Evolutionary conservation across 192 early-diverging fungal genomes (phyloP), one percentile per base, ranked within the genome.

Genomic region (Rhizoclosmatium sp.): DNA sequence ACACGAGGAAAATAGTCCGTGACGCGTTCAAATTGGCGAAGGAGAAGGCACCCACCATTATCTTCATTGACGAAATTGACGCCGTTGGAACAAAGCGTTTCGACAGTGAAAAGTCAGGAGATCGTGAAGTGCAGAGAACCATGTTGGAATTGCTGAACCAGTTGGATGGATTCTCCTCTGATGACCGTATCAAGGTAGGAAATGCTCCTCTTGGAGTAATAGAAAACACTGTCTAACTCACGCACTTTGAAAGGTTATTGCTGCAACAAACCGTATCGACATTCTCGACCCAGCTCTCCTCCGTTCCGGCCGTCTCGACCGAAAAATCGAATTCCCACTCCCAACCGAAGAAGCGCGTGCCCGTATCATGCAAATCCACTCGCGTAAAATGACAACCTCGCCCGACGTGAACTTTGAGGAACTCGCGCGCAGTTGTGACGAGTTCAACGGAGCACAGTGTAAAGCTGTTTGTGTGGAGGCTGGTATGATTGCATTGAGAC

Each of bases 21-120:
- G 98, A 99, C 80, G 96, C 96, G 21, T 99, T 99, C 85, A 92
- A 92, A 40, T 82, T 99, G 56, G 98, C 98, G 40, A 99, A 99
- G 82, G 98, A 98, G 72, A 99, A 99, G 86, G 91, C 97, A 14
- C 98, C 98, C 10, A 93, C 98, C 44, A 99, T 99, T 82, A 98
- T 99, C 71, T 98, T 99, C 78, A 98, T 99, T 83, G 97, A 98
- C 86, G 98, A 99, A 85, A 90, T 98, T 21, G 97, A 99, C 80
- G 97, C 98, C 21, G 91, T 99, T 79, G 97, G 97, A 78, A 98
- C 98, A n/a, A 98, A 99, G 88, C 94, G 98, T 78, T 98, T 98
- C 69, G 96, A 98, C 82, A 93, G 91, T 80, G 97, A 98, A 74
- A 97, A 98, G 87, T 93, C 93, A 65, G 98, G 98, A 77, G 98